These are phyloP conservation scores for Hypoxylon trugodes DNA, from an alignment of 495 filamentous ascomycete genomes.

Conservation along the genomic window DNA sequence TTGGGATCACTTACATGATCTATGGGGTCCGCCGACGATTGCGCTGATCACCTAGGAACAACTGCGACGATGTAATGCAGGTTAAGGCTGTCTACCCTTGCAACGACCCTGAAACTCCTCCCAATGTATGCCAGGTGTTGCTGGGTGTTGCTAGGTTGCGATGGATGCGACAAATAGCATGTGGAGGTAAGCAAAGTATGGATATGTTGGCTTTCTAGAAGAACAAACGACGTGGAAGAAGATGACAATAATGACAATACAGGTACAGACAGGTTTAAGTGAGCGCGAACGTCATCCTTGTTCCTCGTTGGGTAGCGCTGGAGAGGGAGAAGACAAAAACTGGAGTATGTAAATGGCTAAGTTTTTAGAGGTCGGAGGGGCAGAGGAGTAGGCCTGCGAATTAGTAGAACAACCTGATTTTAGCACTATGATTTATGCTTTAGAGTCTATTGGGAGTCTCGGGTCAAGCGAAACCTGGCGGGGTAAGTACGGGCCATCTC, in stretches of 20 bases:
- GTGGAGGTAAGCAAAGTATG: not conserved
- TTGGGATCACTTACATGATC: slow-evolving; percentile 39
- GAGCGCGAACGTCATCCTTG: slow-evolving; percentile 25
- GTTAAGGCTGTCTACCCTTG: slow-evolving; percentile 30
- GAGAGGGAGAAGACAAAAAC: not conserved
- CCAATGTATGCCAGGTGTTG: slow-evolving; percentile 3
- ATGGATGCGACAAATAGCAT: not conserved
- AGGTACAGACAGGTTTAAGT: slow-evolving; percentile 1
- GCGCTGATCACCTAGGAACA: slow-evolving; percentile 37
- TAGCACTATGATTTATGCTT: not conserved
- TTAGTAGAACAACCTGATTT: no score
- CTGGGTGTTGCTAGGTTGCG: not conserved
- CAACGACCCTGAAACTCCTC: slow-evolving; percentile 2
- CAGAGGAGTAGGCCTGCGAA: not conserved
- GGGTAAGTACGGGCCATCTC: slow-evolving; percentile 9
- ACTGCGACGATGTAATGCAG: slow-evolving; percentile 37
- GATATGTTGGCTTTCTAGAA: no score
- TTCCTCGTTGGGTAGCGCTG: not conserved
- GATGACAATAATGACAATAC: no score
- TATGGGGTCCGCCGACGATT: slow-evolving; percentile 16
- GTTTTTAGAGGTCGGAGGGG: not conserved
- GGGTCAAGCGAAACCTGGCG: slow-evolving; percentile 14
- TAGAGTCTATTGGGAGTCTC: no score
- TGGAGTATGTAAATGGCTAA: not conserved
- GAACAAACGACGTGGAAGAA: no score